Evolutionary conservation across 148 eudicot species (phyloP).

Genomic region (Diospyros kaki): DNA sequence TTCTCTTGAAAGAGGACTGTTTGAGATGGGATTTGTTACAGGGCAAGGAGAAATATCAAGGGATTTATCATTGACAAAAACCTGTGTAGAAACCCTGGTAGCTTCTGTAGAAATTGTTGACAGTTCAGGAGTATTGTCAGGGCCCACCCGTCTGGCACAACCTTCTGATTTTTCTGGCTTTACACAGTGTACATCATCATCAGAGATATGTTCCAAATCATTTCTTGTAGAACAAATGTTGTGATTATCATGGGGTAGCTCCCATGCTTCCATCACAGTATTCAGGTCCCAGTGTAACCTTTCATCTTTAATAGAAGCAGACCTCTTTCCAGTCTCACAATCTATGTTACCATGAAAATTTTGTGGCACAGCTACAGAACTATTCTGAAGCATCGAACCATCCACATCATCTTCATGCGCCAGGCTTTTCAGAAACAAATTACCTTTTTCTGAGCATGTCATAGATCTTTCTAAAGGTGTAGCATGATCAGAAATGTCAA

Average conservation of each 20-base stretch:
- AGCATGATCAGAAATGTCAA: conserved; percentile 24
- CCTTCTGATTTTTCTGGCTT: conserved; percentile 12
- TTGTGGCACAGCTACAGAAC: conserved; percentile 17
- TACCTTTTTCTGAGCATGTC: conserved; percentile 19
- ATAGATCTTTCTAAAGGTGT: conserved; percentile 24
- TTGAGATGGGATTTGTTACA: conserved; percentile 5
- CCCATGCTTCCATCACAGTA: conserved; percentile 82
- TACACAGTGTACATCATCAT: conserved; percentile 8
- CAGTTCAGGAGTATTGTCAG: neutral
- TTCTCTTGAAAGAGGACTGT: conserved; percentile 2
- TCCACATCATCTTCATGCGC: conserved; percentile 17
- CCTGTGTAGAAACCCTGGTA: conserved; percentile 7
- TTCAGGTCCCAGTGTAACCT: conserved; percentile 83
- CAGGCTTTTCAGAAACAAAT: conserved; percentile 13
- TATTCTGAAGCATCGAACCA: conserved; percentile 7
- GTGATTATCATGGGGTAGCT: conserved; percentile 38
- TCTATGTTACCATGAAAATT: conserved; percentile 24
- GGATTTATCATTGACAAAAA: neutral
- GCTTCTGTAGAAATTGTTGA: neutral
- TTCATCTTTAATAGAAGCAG: conserved; percentile 32
- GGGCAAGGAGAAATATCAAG: neutral
- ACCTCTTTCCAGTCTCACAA: conserved; percentile 17
- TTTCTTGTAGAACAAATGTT: conserved; percentile 19
- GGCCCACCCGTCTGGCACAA: neutral
- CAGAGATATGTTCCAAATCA: conserved; percentile 11